Evolutionary conservation across 495 filamentous ascomycete genomes (phyloP), one percentile per base, ranked within the genome.

Genomic region (Trichocladium uniseriatum): DNA sequence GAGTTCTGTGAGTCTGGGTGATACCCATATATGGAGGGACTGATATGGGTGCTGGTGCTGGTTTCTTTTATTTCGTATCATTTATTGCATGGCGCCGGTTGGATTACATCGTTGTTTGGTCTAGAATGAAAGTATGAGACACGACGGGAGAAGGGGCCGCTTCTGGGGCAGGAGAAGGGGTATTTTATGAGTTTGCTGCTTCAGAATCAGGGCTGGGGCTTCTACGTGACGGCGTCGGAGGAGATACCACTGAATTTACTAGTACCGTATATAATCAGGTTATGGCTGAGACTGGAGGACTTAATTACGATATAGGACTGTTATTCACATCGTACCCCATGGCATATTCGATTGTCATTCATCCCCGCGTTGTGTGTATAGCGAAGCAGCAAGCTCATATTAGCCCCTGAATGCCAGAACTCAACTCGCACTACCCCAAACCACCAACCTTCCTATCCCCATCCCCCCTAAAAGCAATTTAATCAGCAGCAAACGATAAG

Each of bases 21-120:
- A 79, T 65, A 78, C 75, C 35, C 73, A 77, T 54, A 63, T 79
- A 16, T 79, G 76, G 74, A 60, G 71, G 40, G 68, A 74, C 5
- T 51, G 39, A 51, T 10, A 4, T 10, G 13, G 38, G 14, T 0
- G 11, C 13, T 5, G 2, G 20, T 37, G 34, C 8, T 44, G 49
- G 6, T 24, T 22, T 24, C 6, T 0, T 38, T 38, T 42, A 6
- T 1, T 38, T 43, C 15, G 28, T 11, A 9, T 44, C n/a, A 14
- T 24, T 31, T 27, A 35, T 36, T 32, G 43, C 36, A 27, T 28
- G 38, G 29, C n/a, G 14, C 18, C 4, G 16, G 18, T 28, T 27
- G 28, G 6, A 22, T 8, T 27, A 27, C 24, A 27, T 27, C 8
- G 15, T 24, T 21, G n/a, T 38, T 38, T 8, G 3, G 24, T 21